Evolutionary conservation across 345 rosid species (phyloP), one percentile per base, ranked within the genome.

Genomic region (Moringa oleifera): DNA sequence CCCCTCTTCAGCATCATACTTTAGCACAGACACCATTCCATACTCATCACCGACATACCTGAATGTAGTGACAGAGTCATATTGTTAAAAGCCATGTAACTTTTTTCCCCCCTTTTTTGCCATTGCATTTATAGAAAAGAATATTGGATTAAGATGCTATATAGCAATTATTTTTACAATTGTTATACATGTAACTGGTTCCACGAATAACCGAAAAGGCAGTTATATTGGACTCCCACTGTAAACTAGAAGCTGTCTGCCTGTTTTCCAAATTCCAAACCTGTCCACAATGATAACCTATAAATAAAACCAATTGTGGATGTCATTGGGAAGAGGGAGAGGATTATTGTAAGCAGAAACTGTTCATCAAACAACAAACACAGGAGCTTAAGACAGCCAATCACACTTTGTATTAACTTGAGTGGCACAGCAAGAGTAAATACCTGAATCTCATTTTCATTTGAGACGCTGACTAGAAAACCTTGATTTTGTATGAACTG

Each of bases 21-120:
- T 81, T 53, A 86, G 23, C 47, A 83, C 89, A 61, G 79, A 85
- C 61, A 87, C 83, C 79, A 65, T 77, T 52, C 96, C 98, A 16
- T 78, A 67, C 75, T 91, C 95, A 68, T 91, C 98, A 64, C 98
- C 96, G 25, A 91, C 55, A 72, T 82, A 81, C 88, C 98, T 91
- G 69, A 53, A 63, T 13, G 18, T 33, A 70, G 25, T 18, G n/a
- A 58, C 24, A 69, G 49, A 11, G 36, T 36, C 7, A 20, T 20
- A 64, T 20, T 5, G 36, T 68, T 57, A 49, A 3, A 28, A 60
- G 62, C 61, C 22, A 62, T 20, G 21, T 23, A 49, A 25, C 2
- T 51, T 28, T 18, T 55, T 41, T 41, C 47, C 12, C 47, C n/a
- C 50, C 33, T 23, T n/a, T n/a, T n/a, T n/a, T n/a, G n/a, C n/a